A percentile compares a stretch with the other conserved stretches of the same genome.
phyloP scores from a whole-genome alignment of 352 stramenopile species.

The Phytophthora cryptogea region DNA sequence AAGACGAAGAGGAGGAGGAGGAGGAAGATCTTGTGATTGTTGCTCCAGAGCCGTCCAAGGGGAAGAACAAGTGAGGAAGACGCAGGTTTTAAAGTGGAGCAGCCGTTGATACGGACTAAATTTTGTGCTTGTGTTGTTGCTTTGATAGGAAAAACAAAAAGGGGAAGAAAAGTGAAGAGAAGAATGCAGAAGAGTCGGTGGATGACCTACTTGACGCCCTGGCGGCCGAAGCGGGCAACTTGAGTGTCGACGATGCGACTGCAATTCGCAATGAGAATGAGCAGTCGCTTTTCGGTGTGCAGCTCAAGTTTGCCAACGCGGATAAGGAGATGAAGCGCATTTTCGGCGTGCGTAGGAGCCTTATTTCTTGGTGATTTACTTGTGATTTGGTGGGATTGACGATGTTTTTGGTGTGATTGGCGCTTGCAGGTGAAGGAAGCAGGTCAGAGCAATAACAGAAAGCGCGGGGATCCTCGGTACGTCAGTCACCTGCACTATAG shows the following conservation, averaged over 20 bases:
- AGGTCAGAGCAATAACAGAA: slow-evolving; percentile 44
- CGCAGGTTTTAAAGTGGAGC: background rate
- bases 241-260: slow-evolving; percentile 42
- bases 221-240: slow-evolving; percentile 42
- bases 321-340: slow-evolving; percentile 91
- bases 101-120: slow-evolving; percentile 1
- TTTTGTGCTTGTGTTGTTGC: slow-evolving; percentile 2
- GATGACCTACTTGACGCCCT: slow-evolving; percentile 76
- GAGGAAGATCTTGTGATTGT: slow-evolving; percentile 4
- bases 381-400: background rate
- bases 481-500: background rate
- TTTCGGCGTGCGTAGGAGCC: slow-evolving; percentile 59
- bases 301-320: slow-evolving; percentile 78
- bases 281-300: slow-evolving; percentile 68
- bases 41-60: slow-evolving; percentile 19
- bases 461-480: slow-evolving; percentile 66
- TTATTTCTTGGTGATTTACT: background rate
- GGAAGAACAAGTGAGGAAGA: slow-evolving; percentile 37
- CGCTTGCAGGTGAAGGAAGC: slow-evolving; percentile 63
- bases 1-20: slow-evolving; percentile 16
- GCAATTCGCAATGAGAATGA: slow-evolving; percentile 44
- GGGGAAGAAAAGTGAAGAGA: slow-evolving; percentile 44
- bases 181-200: slow-evolving; percentile 41
- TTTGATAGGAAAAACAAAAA: slow-evolving; percentile 27
- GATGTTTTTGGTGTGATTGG: background rate